These are phyloP conservation scores for Ganoderma lingzhi DNA, from an alignment of 1,284 basidiomycete species.

Conservation along the genomic window DNA sequence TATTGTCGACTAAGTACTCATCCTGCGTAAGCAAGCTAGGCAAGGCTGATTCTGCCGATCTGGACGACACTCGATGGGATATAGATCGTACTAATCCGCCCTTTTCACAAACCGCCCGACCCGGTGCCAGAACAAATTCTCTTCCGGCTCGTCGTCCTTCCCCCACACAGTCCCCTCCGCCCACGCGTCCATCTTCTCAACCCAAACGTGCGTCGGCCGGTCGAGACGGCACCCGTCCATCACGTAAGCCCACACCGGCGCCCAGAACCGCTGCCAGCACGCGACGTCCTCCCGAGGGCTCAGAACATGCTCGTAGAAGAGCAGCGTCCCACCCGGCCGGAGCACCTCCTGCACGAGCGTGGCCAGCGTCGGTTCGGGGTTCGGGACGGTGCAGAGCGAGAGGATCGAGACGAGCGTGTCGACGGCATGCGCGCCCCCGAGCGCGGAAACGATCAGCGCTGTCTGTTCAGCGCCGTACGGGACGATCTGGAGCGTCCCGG, in stretches of 20 bases:
- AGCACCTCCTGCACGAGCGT: slow-evolving; percentile 57
- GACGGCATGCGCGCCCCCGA: slow-evolving; percentile 48
- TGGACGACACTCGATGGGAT: neutral
- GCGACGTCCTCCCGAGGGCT: slow-evolving; percentile 57
- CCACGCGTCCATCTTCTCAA: slow-evolving; percentile 55
- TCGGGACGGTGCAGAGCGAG: slow-evolving; percentile 66
- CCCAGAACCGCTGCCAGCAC: slow-evolving; percentile 76
- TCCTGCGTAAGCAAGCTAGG: neutral
- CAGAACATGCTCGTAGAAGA: slow-evolving; percentile 73
- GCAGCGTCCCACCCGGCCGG: slow-evolving; percentile 63
- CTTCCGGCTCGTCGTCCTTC: slow-evolving; percentile 52
- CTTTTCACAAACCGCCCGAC: slow-evolving; percentile 61
- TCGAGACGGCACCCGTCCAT: slow-evolving; percentile 37
- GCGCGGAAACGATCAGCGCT: slow-evolving; percentile 38
- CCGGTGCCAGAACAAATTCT: slow-evolving; percentile 64
- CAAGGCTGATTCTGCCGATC: too few species aligned
- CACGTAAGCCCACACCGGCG: slow-evolving; percentile 64
- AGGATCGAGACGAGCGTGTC: slow-evolving; percentile 68
- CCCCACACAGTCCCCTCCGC: slow-evolving; percentile 52
- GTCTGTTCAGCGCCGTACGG: slow-evolving; percentile 66
- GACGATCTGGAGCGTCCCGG: slow-evolving; percentile 53
- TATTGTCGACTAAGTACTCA: neutral
- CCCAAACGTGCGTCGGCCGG: slow-evolving; percentile 61
- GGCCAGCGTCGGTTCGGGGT: slow-evolving; percentile 52
- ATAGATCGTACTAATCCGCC: neutral